phyloP scores from a whole-genome alignment of 2,329 filamentous ascomycete species.

The Alternaria brassicae region DNA sequence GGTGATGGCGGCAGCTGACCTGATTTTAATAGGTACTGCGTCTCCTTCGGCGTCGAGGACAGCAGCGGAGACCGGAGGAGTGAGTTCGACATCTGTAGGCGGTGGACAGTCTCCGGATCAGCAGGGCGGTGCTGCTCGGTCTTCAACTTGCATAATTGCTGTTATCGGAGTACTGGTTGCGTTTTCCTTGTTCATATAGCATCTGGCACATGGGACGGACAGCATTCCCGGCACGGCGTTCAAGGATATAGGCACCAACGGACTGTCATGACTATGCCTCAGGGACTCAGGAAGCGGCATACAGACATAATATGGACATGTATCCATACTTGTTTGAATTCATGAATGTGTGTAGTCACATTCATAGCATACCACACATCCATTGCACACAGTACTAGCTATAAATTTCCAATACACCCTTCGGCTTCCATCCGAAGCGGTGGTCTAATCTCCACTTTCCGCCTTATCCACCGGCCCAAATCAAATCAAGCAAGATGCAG shows the following conservation, averaged over 20 bases:
- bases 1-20: background rate
- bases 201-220: background rate
- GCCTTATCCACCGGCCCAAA: background rate
- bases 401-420: background rate
- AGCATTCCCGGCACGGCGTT: background rate
- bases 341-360: background rate
- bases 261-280: background rate
- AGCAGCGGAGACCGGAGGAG: background rate
- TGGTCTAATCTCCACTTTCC: background rate
- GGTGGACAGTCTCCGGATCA: constrained; percentile 9
- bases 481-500: background rate
- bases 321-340: background rate
- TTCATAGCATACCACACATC: background rate
- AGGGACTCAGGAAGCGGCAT: background rate
- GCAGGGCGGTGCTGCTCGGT: background rate
- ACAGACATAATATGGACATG: background rate
- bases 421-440: background rate
- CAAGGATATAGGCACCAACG: background rate
- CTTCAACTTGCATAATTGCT: background rate
- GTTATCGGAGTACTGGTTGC: background rate
- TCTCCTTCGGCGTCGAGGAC: constrained; percentile 6
- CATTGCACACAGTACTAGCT: background rate
- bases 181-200: constrained; percentile 14
- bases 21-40: background rate
- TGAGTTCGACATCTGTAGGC: constrained; percentile 2